Evolutionary conservation across 2,329 filamentous ascomycete species (phyloP), one percentile per base, ranked within the genome.

Genomic region (Fusarium chlamydosporum): DNA sequence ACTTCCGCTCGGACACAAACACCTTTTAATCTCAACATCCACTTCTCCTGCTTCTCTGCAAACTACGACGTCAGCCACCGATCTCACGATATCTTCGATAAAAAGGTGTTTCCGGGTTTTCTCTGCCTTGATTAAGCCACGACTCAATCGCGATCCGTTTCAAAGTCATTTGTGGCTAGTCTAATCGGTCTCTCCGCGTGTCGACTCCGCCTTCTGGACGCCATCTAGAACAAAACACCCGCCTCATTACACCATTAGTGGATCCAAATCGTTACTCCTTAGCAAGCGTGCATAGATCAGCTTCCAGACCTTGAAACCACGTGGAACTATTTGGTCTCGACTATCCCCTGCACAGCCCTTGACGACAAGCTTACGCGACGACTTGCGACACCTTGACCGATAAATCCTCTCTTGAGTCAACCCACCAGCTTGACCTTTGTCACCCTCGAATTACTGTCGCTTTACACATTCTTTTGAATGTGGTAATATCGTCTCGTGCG

Each of bases 261-360:
- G 71, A 74, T 58, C 72, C 55, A 46, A 50, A 56, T 59, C 46
- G 57, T 27, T 65, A 13, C 51, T 57, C 46, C 41, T 46, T 61
- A 45, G 46, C 60, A 67, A 67, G 58, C 65, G 48, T 68, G 45
- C 57, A 68, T 66, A 41, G 54, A 54, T 52, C 59, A 42, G 57
- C 48, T 64, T 74, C 59, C 43, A 68, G 55, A 63, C 66, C 56
- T 55, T 66, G 61, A 16, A 64, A 72, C 68, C 66, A 72, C 72
- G 70, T 72, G 70, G 70, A 71, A 60, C 66, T 61, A 68, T 67
- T 68, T 61, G 60, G 67, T 72, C 61, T 70, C 60, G 64, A 70
- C 47, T 29, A 56, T 27, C 51, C 50, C 56, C 65, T 68, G 53
- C 50, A 18, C 59, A 56, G 42, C 43, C 29, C 34, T 60, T 34